Base-by-base conservation (phyloP, 345 rosid genomes). In the Schrenkiella parvula region DNA sequence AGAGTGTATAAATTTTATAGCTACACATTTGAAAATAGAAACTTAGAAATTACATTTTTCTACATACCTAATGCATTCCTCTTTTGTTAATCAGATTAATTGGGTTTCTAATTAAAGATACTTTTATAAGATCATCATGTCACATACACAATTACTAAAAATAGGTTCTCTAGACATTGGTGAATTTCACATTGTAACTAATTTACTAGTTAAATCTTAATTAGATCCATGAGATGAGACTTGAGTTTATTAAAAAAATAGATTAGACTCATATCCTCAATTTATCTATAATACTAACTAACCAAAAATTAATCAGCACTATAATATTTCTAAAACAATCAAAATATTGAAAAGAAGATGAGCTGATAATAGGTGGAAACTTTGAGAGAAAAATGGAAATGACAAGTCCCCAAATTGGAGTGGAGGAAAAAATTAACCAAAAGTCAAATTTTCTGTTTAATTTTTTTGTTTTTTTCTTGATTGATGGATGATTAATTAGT, bases 331-430 rank as follows among this genome's bases (percentile, higher is more conserved):
- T 3, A 26, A 26, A 52, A 52, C 35, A 26, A 52, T 25, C 8
- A 55, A 64, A 54, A 72, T 42, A 12, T 32, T 14, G 53, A 29
- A 72, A 64, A 41, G 38, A 69, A 53, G 2, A 37, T 65, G 71
- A 65, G 67, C 52, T 74, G 72, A 66, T 21, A 64, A 55, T 64
- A 66, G 71, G 60, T 65, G 66, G 59, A 73, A 58, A 58, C 38
- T 50, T 31, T 4, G 14, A 29, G 11, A 23, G 13, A 67, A 67
- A 22, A 67, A 22, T 51, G 55, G 78, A 75, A 75, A 67, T 75
- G 69, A 75, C 73, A 53, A 67, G 48, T 75, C 61, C 63, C 73
- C 23, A 67, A 74, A 62, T 67, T 31, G 52, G 8, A 64, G 64
- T 64, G 48, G 50, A n/a, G 46, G 6, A 13, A 74, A 60, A 41